phyloP scores from a whole-genome alignment of 2,329 filamentous ascomycete species.

The Sordariomycetes sp. region DNA sequence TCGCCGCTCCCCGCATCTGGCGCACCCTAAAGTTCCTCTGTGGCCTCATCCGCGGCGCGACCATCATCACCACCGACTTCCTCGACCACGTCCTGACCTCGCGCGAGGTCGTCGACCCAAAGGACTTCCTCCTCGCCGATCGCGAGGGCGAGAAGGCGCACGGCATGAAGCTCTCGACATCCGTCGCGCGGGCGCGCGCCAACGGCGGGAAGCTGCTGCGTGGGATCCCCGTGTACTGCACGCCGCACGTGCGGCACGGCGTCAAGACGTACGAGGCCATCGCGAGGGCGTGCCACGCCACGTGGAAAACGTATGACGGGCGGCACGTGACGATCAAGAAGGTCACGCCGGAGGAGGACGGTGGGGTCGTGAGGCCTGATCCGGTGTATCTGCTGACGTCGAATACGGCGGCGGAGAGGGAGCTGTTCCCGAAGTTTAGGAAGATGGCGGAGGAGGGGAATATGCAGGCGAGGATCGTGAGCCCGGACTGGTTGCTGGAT shows the following conservation, averaged over 20 bases:
- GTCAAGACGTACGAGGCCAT: constrained; percentile 77
- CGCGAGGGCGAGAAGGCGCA: constrained; percentile 58
- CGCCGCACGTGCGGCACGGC: constrained; percentile 65
- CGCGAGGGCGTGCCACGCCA: constrained; percentile 76
- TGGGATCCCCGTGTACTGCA: constrained; percentile 73
- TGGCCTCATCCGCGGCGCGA: constrained; percentile 68
- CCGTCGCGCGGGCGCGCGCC: constrained; percentile 55
- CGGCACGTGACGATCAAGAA: constrained; percentile 54
- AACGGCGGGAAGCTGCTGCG: constrained; percentile 67
- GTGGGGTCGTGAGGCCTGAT: constrained; percentile 46
- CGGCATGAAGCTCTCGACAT: constrained; percentile 53
- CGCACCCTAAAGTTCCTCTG: constrained; percentile 90
- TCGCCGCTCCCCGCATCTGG: constrained; percentile 76
- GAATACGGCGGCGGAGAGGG: constrained; percentile 49
- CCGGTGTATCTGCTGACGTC: constrained; percentile 78
- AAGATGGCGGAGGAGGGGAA: constrained; percentile 66
- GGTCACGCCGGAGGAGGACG: constrained; percentile 48
- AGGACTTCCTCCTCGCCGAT: constrained; percentile 59
- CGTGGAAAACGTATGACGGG: constrained; percentile 66
- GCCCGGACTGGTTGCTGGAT: constrained; percentile 79
- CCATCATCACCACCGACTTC: constrained; percentile 64
- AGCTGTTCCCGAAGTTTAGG: constrained; percentile 68
- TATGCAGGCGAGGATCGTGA: constrained; percentile 70
- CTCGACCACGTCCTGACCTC: constrained; percentile 55
- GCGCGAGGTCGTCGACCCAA: constrained; percentile 49